Base-by-base conservation (phyloP, 768 basidiomycete species). In the Coprinopsis sp. region DNA sequence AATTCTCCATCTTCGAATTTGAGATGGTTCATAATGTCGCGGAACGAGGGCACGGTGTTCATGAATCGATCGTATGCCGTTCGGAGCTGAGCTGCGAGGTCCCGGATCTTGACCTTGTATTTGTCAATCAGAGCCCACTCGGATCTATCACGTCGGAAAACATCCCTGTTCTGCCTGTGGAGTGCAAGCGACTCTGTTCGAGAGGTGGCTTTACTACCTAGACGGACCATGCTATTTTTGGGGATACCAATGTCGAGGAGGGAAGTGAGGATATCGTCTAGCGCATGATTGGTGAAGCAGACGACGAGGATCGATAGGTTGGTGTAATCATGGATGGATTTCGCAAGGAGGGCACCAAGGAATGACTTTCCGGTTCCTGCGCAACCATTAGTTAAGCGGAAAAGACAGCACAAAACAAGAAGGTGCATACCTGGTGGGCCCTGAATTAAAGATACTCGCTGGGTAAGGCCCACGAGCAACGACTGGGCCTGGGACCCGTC, bases 351-450 rank as follows among this genome's bases (percentile, higher is more conserved):
- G 0, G 81, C 81, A 0, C 85, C 84, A 19, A 87, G 79, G 55
- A 84, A 84, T 0, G 82, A 84, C 47, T 87, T 87, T 1, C 84
- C 85, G 0, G 84, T 87, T 1, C 84, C 85, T 85, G 23, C 22
- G 18, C 4, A 33, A 33, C 7, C 44, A 37, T 23, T 10, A 22
- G 29, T 16, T 12, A 18, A 29, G 11, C 24, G 22, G 24, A 3
- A 37, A 23, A 47, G 22, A 41, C n/a, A 16, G 42, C 16, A 31
- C 13, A 10, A 19, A 7, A 21, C 19, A 21, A 12, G 25, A 37
- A 23, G 6, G 2, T 8, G 58, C 70, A 16, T 60, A 83, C 84
- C 84, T 31, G 84, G 84, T 0, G 84, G 84, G 1, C 84, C 84
- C 64, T 87, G 84, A 24, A 87, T 80, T 8, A 87, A 54, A 1